Base-by-base conservation (phyloP, 192 early-diverging fungal species). In the Podila horticola region DNA sequence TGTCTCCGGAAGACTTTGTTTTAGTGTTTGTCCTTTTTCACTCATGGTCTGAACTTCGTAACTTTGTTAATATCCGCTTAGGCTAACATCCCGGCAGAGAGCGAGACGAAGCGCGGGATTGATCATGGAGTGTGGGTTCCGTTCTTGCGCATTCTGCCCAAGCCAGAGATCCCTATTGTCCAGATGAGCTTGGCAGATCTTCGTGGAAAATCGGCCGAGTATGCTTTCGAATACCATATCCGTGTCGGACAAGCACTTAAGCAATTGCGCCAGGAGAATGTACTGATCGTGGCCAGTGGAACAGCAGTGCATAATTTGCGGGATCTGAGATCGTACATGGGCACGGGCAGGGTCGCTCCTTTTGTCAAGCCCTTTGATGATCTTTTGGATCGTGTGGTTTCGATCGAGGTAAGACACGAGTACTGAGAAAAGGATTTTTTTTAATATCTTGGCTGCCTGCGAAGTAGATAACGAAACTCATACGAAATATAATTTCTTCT, bases 111-210 rank as follows among this genome's bases (percentile, higher is more conserved):
- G 34, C 84, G 91, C 17, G 92, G 92, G 4, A 83, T 90, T 26
- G 92, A 93, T 59, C 92, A 93, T 63, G 92, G 92, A 26, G 87
- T 88, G 3, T 93, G 92, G 92, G 90, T 92, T 0, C 90, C 89
- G 5, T 66, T 92, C 29, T 87, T 92, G 45, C 82, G 89, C 20
- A 91, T 91, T n/a, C 83, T 92, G 13, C 74, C 86, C 51, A 84
- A 79, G 1, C 82, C 86, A 17, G 82, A 83, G 13, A 87, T 93
- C 64, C 92, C 92, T 0, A 87, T 93, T 63, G 75, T 91, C 15
- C 90, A 92, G 67, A 82, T 93, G 38, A 92, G 91, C n/a, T 79
- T 90, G 3, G 88, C 81, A 34, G 69, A 81, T 20, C 72, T 81
- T 66, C 66, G 77, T 7, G 45, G 28, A 20, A 66, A 69, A 17